Evolutionary conservation across 2,329 filamentous ascomycete genomes (phyloP), one percentile per base, ranked within the genome.

Genomic region (Myriosclerotinia scirpicola): DNA sequence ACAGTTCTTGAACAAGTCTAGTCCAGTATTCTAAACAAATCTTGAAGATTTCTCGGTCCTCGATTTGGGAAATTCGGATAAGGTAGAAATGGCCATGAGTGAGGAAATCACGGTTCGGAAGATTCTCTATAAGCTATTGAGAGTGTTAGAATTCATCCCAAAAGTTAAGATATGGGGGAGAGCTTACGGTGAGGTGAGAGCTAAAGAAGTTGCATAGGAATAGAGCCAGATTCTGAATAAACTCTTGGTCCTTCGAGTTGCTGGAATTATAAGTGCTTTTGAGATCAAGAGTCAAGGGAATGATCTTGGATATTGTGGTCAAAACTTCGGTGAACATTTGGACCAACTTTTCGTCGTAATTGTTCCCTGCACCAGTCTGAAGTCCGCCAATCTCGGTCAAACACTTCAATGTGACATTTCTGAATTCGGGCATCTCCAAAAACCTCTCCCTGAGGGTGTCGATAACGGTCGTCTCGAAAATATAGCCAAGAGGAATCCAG

Each of bases 1-100:
- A 99, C 30, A 99, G 85, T 79, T 98, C 95, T 76, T 96, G 94
- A 8, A 99, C 96, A 61, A 98, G 85, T 80, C 97, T 98, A 48
- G 96, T 95, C 95, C 95, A 99, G 81, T 99, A 99, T 78, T 99
- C 96, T 69, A 99, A 83, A 77, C 92, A 96, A 76, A 99, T 99
- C 84, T 99, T 99, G 87, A 99, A 99, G 71, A 99, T 97, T 78
- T 99, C 95, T 65, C 95, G 90, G 76, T 99, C 96, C 73, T 99
- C 95, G 72, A 99, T 99, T 80, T 99, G 93, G 58, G 93, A 97
- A 78, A 99, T 97, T 70, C 94, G 90, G 75, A 99, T 97, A 17
- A 99, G 87, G 79, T 99, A 99, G 80, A 96, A 98, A 79, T 99
- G 95, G 22, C 92, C 94, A 76, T 99, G 95, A 1, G 92, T 91